Evolutionary conservation across 371 early-diverging fungal species (phyloP).

Genomic region (Zopfochytrium polystomum): DNA sequence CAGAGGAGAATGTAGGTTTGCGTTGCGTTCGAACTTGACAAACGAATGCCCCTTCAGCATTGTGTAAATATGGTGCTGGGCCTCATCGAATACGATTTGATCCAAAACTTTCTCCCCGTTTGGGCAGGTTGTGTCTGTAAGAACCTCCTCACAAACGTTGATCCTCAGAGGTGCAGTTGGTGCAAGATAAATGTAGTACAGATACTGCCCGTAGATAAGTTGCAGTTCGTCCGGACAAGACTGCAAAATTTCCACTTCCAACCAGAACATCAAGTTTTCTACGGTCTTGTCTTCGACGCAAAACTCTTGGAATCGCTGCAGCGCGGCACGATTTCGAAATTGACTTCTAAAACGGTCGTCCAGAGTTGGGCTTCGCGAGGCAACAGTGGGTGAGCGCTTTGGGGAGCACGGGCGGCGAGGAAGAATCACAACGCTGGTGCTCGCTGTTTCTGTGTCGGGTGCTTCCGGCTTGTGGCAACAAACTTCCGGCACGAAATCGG

Average conservation of each 20-base stretch:
- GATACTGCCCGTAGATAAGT: conserved; percentile 43
- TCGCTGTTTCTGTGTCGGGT: neutral
- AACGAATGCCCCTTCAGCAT: conserved; percentile 56
- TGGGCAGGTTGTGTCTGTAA: conserved; percentile 31
- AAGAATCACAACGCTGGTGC: too few relatives aligned
- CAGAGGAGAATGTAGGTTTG: conserved; percentile 4
- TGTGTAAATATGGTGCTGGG: conserved; percentile 57
- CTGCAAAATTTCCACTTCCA: conserved; percentile 55
- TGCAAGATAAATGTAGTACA: conserved; percentile 54
- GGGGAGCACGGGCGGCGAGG: neutral
- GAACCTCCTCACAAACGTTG: conserved; percentile 55
- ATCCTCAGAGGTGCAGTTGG: conserved; percentile 51
- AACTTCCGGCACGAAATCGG: too few relatives aligned
- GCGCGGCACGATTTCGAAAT: conserved; percentile 46
- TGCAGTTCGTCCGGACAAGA: conserved; percentile 11
- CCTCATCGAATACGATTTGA: conserved; percentile 57
- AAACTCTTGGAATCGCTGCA: conserved; percentile 53
- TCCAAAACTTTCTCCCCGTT: conserved; percentile 32
- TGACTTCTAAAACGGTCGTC: conserved; percentile 47
- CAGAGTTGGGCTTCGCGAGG: conserved; percentile 9
- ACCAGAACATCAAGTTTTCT: conserved; percentile 56
- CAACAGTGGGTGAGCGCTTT: neutral
- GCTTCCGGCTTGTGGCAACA: too few relatives aligned
- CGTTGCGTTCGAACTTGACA: conserved; percentile 52
- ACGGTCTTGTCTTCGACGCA: conserved; percentile 53